A percentile compares a stretch with the other conserved stretches of the same genome.
Conservation (phyloP, 2,329 filamentous ascomycete genomes). For the Seiridium unicorne region DNA sequence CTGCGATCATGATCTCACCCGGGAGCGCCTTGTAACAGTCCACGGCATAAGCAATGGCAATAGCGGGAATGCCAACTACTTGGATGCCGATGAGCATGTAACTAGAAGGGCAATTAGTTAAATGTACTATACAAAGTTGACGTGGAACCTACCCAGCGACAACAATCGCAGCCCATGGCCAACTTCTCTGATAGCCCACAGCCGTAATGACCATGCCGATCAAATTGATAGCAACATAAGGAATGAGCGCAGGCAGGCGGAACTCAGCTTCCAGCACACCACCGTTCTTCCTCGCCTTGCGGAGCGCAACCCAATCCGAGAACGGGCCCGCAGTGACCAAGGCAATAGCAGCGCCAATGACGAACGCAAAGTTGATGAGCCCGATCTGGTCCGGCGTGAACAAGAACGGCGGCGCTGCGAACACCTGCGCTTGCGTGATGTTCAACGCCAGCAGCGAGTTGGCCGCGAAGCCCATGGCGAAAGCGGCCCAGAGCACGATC, state of each 20-base stretch:
- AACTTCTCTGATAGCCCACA: conserved; percentile 42
- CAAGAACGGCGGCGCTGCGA: conserved; percentile 42
- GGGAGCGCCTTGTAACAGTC: conserved; percentile 63
- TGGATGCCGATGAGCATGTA: conserved; percentile 22
- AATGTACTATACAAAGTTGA: not conserved
- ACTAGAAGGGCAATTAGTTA: not conserved
- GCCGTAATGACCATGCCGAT: conserved; percentile 44
- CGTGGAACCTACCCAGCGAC: conserved; percentile 40
- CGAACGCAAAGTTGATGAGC: conserved; percentile 45
- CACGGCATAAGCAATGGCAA: conserved; percentile 56
- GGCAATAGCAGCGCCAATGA: conserved; percentile 36
- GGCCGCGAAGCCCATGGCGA: conserved; percentile 26
- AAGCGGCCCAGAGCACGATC: conserved; percentile 26
- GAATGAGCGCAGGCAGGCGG: conserved; percentile 38
- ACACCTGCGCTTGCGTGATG: conserved; percentile 46
- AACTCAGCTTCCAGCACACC: conserved; percentile 46
- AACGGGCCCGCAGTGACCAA: conserved; percentile 38
- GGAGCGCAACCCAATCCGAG: conserved; percentile 39
- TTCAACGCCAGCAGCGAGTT: conserved; percentile 44
- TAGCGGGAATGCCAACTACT: conserved; percentile 51
- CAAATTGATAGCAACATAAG: conserved; percentile 40
- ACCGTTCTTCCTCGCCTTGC: conserved; percentile 33
- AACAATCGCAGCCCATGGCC: conserved; percentile 44
- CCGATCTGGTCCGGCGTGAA: conserved; percentile 42
- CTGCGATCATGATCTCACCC: conserved; percentile 58